Conservation (phyloP, 2,329 filamentous ascomycete genomes). For the Ophidiomyces ophidiicola region DNA sequence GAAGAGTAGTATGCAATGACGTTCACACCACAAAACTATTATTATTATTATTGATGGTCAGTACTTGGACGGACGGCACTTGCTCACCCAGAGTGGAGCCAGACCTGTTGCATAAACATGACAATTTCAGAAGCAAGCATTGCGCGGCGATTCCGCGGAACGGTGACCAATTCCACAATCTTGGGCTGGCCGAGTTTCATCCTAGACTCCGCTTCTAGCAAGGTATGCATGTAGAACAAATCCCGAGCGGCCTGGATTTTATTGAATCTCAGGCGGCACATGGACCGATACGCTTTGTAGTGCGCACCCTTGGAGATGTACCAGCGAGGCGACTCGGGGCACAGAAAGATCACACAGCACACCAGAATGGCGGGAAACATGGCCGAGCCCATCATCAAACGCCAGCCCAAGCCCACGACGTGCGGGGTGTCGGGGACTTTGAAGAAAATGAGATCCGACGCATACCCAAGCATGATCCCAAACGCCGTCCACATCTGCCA, state of each 20-base stretch:
- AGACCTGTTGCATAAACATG: slow-evolving; percentile 55
- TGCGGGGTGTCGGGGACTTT: slow-evolving; percentile 40
- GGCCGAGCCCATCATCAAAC: slow-evolving; percentile 57
- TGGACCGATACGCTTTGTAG: slow-evolving; percentile 31
- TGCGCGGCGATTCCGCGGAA: slow-evolving; percentile 51
- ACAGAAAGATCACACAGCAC: slow-evolving; percentile 50
- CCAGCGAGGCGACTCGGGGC: slow-evolving; percentile 43
- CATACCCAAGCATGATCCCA: slow-evolving; percentile 45
- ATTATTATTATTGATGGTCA: slow-evolving; percentile 7
- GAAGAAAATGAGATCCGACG: slow-evolving; percentile 51
- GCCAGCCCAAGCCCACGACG: slow-evolving; percentile 52
- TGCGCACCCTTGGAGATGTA: slow-evolving; percentile 36
- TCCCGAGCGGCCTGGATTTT: slow-evolving; percentile 36
- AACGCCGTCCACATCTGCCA: slow-evolving; percentile 54
- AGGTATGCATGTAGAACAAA: slow-evolving; percentile 37
- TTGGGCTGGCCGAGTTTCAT: slow-evolving; percentile 41
- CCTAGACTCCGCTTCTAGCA: slow-evolving; percentile 50
- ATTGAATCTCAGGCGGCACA: slow-evolving; percentile 34
- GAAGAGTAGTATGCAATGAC: slow-evolving; percentile 51
- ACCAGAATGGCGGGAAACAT: slow-evolving; percentile 50
- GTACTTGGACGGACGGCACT: neutral
- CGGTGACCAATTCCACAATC: slow-evolving; percentile 46
- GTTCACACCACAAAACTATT: slow-evolving; percentile 39
- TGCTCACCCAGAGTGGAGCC: slow-evolving; percentile 5
- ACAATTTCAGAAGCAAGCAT: slow-evolving; percentile 50